Evolutionary conservation across 345 rosid genomes (phyloP).

Genomic region (Rhodomyrtus tomentosa): DNA sequence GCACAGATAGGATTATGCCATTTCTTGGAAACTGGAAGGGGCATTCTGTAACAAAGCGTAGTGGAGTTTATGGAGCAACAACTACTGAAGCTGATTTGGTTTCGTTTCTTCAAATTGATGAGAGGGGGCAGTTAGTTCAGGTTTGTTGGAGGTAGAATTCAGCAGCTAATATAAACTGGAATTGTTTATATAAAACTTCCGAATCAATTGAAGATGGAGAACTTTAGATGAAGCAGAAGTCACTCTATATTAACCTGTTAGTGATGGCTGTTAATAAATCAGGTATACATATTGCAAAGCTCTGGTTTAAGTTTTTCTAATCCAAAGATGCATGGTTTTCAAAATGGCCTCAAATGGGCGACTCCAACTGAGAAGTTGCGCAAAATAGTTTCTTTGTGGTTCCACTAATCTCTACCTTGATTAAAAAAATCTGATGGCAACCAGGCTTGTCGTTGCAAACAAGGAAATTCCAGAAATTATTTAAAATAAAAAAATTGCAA

Average conservation of each 20-base stretch:
- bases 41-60: constrained; percentile 64
- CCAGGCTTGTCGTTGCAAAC: neutral
- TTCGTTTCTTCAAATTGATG: constrained; percentile 54
- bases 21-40: constrained; percentile 95
- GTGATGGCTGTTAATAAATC: neutral
- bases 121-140: constrained; percentile 53
- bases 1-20: constrained; percentile 31
- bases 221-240: neutral
- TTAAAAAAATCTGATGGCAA: neutral
- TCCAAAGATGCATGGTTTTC: neutral
- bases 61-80: constrained; percentile 90
- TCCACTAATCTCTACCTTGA: neutral
- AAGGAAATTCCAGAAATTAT: neutral
- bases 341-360: neutral
- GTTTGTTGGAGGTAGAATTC: constrained; percentile 15
- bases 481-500: neutral
- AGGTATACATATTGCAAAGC: neutral
- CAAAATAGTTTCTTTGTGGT: neutral
- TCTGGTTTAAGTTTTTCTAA: neutral
- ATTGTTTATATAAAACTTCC: neutral
- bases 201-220: neutral
- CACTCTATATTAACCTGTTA: neutral
- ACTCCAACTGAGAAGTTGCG: neutral
- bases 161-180: neutral
- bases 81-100: constrained; percentile 54